Percentiles rank a stretch among this genome's conserved stretches.
These are phyloP conservation scores for Wallacemonas sp. DNA, from an alignment of 208 protist genomes.

Conservation along the genomic window DNA sequence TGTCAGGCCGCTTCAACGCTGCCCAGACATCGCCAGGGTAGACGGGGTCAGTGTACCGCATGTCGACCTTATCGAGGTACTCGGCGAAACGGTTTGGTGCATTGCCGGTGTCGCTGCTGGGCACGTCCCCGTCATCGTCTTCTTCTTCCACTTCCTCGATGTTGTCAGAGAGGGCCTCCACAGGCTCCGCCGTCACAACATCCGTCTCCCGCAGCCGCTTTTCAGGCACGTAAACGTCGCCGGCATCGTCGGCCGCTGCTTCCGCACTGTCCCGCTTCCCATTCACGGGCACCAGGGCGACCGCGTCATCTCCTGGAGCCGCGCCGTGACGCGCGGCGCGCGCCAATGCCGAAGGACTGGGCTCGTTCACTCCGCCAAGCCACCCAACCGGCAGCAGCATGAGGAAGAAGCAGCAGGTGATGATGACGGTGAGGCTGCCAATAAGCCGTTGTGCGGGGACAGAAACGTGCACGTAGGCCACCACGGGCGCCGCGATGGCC, in stretches of 20 bases:
- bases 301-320: neutral
- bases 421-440: constrained; percentile 44
- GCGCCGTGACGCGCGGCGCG: neutral
- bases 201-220: neutral
- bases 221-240: too few species aligned
- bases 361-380: constrained; percentile 58
- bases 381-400: constrained; percentile 53
- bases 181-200: too few species aligned
- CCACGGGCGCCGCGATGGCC: constrained; percentile 42
- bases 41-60: constrained; percentile 35
- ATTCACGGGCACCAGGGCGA: neutral
- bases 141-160: too few species aligned
- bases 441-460: constrained; percentile 22
- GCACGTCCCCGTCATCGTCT: constrained; percentile 22
- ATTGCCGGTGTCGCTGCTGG: constrained; percentile 26
- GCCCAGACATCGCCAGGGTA: constrained; percentile 54
- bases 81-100: neutral
- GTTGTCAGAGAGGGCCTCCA: too few species aligned
- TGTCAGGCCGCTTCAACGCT: constrained; percentile 21
- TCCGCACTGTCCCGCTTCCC: too few species aligned
- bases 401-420: constrained; percentile 41
- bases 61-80: constrained; percentile 9
- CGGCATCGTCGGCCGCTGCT: too few species aligned
- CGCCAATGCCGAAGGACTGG: constrained; percentile 18
- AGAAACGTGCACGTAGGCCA: constrained; percentile 45